Evolutionary conservation across 192 early-diverging fungal species (phyloP).

Genomic region (Linnemannia elongata): DNA sequence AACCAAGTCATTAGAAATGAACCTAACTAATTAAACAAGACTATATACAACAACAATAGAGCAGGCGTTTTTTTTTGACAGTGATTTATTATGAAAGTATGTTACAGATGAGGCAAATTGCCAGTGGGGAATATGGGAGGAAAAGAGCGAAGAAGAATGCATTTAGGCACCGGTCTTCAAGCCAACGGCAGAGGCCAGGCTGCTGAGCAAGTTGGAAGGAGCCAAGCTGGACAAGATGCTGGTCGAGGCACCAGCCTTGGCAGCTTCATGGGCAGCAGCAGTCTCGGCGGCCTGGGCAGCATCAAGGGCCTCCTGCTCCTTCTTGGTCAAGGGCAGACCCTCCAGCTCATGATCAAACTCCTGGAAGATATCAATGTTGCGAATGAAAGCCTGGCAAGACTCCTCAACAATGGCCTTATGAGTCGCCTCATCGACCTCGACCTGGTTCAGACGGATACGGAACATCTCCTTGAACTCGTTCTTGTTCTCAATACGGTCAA

Average conservation of each 20-base stretch:
- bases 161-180: constrained; percentile 37
- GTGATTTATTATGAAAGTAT: constrained; percentile 12
- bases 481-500: constrained; percentile 62
- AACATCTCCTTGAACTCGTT: constrained; percentile 64
- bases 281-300: constrained; percentile 23
- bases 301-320: constrained; percentile 40
- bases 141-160: background rate
- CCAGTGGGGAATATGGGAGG: background rate
- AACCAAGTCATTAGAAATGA: background rate
- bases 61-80: background rate
- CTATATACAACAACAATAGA: background rate
- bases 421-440: constrained; percentile 55
- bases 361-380: constrained; percentile 55
- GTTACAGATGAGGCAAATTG: constrained; percentile 16
- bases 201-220: constrained; percentile 35
- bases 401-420: constrained; percentile 42
- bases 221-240: constrained; percentile 26
- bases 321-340: constrained; percentile 39
- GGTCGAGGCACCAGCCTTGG: background rate
- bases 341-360: constrained; percentile 53
- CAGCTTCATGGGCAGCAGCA: constrained; percentile 10
- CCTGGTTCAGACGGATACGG: constrained; percentile 62
- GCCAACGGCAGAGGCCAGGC: constrained; percentile 36
- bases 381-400: constrained; percentile 43
- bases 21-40: background rate